Base-by-base conservation (phyloP, 1,284 basidiomycete species). In the Vanrija sp. region DNA sequence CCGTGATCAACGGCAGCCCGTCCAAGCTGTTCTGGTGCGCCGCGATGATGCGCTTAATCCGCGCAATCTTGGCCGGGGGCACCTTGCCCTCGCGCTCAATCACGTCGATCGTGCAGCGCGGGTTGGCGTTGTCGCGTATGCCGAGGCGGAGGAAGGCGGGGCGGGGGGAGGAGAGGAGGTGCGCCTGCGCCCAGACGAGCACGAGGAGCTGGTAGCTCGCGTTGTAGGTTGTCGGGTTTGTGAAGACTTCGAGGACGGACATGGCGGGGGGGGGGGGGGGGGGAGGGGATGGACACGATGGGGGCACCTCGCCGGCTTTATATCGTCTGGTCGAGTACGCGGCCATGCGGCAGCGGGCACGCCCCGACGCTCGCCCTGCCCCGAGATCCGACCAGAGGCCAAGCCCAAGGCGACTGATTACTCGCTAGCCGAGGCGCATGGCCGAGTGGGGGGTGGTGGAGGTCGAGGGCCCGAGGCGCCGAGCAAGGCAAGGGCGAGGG, bases 1-100 rank as follows among this genome's bases (percentile, higher is more conserved):
- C 65, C 19, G 53, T 36, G 41, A 67, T 63, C 5, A 68, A 53
- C 3, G 57, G 53, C 54, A 70, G 38, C 24, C 60, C 64, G 49
- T 73, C 71, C 31, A 59, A 62, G 25, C 59, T 57, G 45, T 73
- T 73, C 51, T 65, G 49, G 44, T 73, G 68, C 15, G 66, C 64
- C 12, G 64, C 63, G 41, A 67, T 51, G 25, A 64, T 53, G 31
- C 71, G 60, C 49, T 57, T 61, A 18, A 73, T 46, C 56, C 62
- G 65, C n/a, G 51, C 61, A 14, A 66, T 27, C 1, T 48, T 45
- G 3, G 23, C 36, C 4, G 65, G 61, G 6, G 55, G 51, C 38
- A 62, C 46, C 49, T 73, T 71, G 20, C 65, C 67, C 12, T 36
- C 44, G 45, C 65, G 65, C 45, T 69, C 67, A 42, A 71, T 58